phyloP scores from a whole-genome alignment of 2,329 filamentous ascomycete genomes.

The Aspergillus aculeatus region DNA sequence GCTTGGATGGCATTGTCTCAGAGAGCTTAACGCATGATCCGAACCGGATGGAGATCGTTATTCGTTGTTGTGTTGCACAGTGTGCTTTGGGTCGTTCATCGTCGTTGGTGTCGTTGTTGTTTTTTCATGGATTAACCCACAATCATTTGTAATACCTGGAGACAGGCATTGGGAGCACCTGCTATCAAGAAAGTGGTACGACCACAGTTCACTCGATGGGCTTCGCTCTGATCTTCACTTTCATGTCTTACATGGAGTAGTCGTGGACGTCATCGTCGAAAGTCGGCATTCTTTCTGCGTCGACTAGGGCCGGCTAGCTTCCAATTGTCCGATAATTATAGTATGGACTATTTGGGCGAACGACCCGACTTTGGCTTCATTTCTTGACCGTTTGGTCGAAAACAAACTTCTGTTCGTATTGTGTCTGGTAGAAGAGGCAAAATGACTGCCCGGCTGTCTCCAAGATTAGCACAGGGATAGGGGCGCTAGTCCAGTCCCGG shows the following conservation, averaged over 20 bases:
- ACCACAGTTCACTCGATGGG: background rate
- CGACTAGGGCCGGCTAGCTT: background rate
- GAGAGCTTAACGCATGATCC: conserved; percentile 23
- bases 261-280: background rate
- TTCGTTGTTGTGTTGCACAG: background rate
- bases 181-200: background rate
- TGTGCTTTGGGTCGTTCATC: background rate
- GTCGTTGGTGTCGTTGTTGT: background rate
- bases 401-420: background rate
- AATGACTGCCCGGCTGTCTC: background rate
- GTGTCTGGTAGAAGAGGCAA: background rate
- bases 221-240: background rate
- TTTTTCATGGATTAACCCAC: background rate
- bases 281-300: background rate
- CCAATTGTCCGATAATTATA: background rate
- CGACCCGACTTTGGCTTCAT: background rate
- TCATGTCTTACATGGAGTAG: background rate
- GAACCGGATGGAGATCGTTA: background rate
- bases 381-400: background rate
- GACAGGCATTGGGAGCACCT: background rate
- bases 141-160: background rate
- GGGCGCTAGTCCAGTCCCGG: background rate
- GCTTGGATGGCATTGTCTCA: conserved; percentile 50
- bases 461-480: background rate
- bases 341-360: background rate